These are phyloP conservation scores for Xylaria grammica DNA, from an alignment of 495 filamentous ascomycete genomes.

Conservation along the genomic window DNA sequence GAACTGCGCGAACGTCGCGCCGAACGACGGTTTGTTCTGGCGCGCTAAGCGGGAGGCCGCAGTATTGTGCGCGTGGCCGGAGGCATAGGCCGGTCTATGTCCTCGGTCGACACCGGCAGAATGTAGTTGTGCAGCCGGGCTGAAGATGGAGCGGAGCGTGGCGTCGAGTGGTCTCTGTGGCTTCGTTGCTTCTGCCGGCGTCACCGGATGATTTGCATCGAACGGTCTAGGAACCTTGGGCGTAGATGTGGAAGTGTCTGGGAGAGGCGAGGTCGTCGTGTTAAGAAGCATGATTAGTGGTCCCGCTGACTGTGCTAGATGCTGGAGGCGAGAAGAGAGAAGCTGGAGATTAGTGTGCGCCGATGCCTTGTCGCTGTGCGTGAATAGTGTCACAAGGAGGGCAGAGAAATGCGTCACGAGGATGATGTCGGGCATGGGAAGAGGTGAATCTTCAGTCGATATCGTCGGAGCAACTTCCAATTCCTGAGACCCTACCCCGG, in stretches of 20 bases:
- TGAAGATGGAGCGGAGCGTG: constrained; percentile 48
- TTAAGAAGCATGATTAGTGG: constrained; percentile 52
- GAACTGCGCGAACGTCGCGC: constrained; percentile 48
- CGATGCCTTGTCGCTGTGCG: constrained; percentile 37
- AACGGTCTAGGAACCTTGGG: background rate
- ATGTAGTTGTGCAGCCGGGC: constrained; percentile 8
- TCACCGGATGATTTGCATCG: background rate
- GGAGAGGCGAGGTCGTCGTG: constrained; percentile 33
- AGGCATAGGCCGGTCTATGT: background rate
- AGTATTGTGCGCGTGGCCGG: background rate
- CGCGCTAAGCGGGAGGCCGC: constrained; percentile 1
- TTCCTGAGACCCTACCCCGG: background rate
- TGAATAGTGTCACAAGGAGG: constrained; percentile 50
- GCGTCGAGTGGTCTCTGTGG: constrained; percentile 24
- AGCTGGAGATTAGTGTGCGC: constrained; percentile 42
- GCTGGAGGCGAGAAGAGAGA: constrained; percentile 41
- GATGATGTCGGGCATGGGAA: constrained; percentile 41
- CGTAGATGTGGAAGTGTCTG: constrained; percentile 5
- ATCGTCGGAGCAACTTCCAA: background rate
- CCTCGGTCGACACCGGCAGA: background rate
- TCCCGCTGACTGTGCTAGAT: constrained; percentile 32
- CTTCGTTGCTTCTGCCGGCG: background rate
- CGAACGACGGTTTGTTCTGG: constrained; percentile 48
- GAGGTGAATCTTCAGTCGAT: background rate
- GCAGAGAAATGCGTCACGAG: constrained; percentile 48